Evolutionary conservation across 2,329 filamentous ascomycete species (phyloP).

Genomic region (Kalmusia sp.): DNA sequence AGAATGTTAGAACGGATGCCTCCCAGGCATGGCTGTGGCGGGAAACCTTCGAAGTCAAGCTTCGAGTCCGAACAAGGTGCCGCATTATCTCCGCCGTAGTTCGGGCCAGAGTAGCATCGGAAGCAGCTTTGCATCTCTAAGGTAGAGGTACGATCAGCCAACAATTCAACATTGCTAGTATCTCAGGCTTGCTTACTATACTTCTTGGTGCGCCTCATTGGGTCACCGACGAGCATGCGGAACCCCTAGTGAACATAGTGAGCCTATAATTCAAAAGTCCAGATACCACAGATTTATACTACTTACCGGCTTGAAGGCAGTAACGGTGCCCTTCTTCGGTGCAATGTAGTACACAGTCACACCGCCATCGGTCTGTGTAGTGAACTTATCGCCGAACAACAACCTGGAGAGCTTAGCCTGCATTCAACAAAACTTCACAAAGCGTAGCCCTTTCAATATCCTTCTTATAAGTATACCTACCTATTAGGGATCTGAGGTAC

Average conservation of each 20-base stretch:
- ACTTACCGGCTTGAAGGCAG: conserved; percentile 51
- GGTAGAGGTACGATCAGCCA: no score
- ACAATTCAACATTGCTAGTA: no score
- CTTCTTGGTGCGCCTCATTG: conserved; percentile 28
- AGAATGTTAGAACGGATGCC: conserved; percentile 40
- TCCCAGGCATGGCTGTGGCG: conserved; percentile 27
- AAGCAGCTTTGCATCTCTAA: conserved; percentile 50
- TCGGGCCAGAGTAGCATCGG: conserved; percentile 54
- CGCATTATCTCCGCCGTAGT: conserved; percentile 51
- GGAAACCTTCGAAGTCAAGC: conserved; percentile 27
- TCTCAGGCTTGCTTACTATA: no score
- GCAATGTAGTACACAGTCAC: conserved; percentile 58
- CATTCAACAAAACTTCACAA: neutral
- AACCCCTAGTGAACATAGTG: no score
- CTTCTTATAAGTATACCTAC: conserved; percentile 15
- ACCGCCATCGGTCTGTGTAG: conserved; percentile 44
- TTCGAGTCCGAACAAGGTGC: conserved; percentile 36
- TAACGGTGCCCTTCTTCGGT: conserved; percentile 47
- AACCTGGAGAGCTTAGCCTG: neutral
- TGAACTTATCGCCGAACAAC: conserved; percentile 42
- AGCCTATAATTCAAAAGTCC: no score
- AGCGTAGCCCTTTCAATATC: neutral
- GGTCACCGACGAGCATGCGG: conserved; percentile 56
- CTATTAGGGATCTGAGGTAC: conserved; percentile 38
- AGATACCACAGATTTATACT: no score